A percentile compares a stretch with the other conserved stretches of the same genome.
Evolutionary conservation across 345 rosid species (phyloP).

Genomic region (Raphanus sativus): DNA sequence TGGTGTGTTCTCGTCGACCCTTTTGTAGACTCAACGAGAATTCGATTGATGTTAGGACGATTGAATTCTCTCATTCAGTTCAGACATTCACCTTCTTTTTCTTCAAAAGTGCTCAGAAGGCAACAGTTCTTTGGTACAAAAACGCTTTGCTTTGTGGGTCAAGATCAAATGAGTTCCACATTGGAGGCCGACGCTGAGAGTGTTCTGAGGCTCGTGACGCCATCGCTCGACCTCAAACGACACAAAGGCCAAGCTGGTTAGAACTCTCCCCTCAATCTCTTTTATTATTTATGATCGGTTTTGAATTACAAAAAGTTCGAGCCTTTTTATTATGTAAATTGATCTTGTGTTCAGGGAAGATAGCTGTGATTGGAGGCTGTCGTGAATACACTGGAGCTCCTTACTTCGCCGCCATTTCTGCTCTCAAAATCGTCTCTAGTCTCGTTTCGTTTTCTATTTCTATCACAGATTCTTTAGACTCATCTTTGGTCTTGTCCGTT

Average conservation of each 20-base stretch:
- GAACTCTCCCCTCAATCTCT: conserved; percentile 6
- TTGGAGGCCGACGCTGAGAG: conserved; percentile 67
- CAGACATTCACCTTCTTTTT: too few relatives aligned
- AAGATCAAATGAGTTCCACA: background rate
- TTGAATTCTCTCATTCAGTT: conserved; percentile 1
- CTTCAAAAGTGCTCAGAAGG: conserved; percentile 52
- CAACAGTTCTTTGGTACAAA: conserved; percentile 58
- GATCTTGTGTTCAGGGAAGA: conserved; percentile 56
- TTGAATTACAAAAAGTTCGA: conserved; percentile 10
- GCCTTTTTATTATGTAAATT: background rate
- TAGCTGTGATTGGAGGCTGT: conserved; percentile 97
- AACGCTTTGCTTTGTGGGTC: conserved; percentile 39
- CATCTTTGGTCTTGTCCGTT: background rate
- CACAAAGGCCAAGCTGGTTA: conserved; percentile 98
- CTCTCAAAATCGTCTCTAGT: conserved; percentile 70
- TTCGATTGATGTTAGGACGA: background rate
- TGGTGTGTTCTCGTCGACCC: too few relatives aligned
- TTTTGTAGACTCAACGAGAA: too few relatives aligned
- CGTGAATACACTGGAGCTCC: conserved; percentile 99
- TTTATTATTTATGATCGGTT: background rate
- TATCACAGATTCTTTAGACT: conserved; percentile 1
- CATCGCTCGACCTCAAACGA: conserved; percentile 55
- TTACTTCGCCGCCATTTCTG: conserved; percentile 93
- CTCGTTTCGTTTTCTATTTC: background rate
- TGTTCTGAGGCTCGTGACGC: conserved; percentile 63